Conservation (phyloP, 73 alveolate species). For the Paramecium pentaurelia region DNA sequence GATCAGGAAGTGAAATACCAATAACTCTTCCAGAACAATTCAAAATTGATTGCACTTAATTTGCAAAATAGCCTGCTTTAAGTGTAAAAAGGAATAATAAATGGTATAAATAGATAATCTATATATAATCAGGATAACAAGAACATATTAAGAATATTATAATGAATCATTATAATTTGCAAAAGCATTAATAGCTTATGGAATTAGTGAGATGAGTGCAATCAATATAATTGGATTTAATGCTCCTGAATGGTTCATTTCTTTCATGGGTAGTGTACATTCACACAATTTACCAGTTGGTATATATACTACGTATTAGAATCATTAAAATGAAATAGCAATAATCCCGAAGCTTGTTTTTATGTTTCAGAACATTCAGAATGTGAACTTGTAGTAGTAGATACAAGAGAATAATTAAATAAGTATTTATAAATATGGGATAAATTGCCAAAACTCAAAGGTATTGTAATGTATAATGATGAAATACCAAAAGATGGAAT, state of each 20-base stretch:
- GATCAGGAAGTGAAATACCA: slow-evolving; percentile 48
- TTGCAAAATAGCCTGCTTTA: slow-evolving; percentile 46
- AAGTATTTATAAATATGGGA: slow-evolving; percentile 63
- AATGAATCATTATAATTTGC: slow-evolving; percentile 66
- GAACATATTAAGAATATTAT: slow-evolving; percentile 68
- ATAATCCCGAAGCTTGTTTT: slow-evolving; percentile 77
- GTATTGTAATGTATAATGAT: slow-evolving; percentile 60
- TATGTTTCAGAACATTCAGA: slow-evolving; percentile 80
- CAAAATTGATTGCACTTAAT: background rate
- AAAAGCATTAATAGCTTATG: slow-evolving; percentile 69
- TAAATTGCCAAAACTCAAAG: slow-evolving; percentile 69
- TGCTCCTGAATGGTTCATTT: slow-evolving; percentile 80
- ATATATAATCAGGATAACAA: background rate
- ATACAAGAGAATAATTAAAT: slow-evolving; percentile 62
- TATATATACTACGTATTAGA: slow-evolving; percentile 68
- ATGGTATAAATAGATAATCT: background rate
- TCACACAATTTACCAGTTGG: slow-evolving; percentile 77
- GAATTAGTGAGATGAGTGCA: slow-evolving; percentile 63
- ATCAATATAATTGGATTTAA: slow-evolving; percentile 82
- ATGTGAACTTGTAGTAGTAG: slow-evolving; percentile 71
- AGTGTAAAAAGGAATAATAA: slow-evolving; percentile 64
- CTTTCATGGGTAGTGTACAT: slow-evolving; percentile 75
- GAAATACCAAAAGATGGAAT: slow-evolving; percentile 42
- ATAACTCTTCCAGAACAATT: slow-evolving; percentile 26
- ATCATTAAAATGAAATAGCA: background rate